These are phyloP conservation scores for Yarrowia alimentaria DNA, from an alignment of 805 yeast genomes.

Conservation along the genomic window DNA sequence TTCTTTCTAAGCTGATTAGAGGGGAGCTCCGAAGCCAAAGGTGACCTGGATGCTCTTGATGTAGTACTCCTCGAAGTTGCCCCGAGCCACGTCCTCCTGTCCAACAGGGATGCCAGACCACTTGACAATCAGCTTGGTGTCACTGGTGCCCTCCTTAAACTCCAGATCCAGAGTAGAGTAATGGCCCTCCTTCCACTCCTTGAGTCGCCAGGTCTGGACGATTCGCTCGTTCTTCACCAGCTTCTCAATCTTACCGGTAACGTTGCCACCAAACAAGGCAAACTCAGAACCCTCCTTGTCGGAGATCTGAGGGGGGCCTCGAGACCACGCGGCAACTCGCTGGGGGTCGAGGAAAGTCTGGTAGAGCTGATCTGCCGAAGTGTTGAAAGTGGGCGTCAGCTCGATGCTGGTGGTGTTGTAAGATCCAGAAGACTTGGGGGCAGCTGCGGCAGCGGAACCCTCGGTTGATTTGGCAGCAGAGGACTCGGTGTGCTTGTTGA, in stretches of 20 bases:
- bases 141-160: slow-evolving; percentile 76
- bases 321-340: slow-evolving; percentile 87
- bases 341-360: slow-evolving; percentile 71
- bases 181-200: slow-evolving; percentile 85
- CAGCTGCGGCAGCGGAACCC: slow-evolving; percentile 43
- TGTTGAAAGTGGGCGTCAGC: slow-evolving; percentile 76
- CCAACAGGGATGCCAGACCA: slow-evolving; percentile 94
- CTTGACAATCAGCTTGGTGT: slow-evolving; percentile 72
- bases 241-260: slow-evolving; percentile 64
- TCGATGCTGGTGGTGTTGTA: slow-evolving; percentile 80
- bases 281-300: slow-evolving; percentile 60
- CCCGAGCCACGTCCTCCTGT: slow-evolving; percentile 82
- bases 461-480: slow-evolving; percentile 30
- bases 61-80: slow-evolving; percentile 85
- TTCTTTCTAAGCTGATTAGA: slow-evolving; percentile 43
- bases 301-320: slow-evolving; percentile 62
- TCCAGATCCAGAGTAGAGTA: slow-evolving; percentile 64
- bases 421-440: slow-evolving; percentile 19
- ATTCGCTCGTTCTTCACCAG: slow-evolving; percentile 60
- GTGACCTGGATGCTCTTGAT: slow-evolving; percentile 84
- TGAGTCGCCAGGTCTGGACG: slow-evolving; percentile 80
- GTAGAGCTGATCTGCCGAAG: slow-evolving; percentile 83
- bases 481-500: slow-evolving; percentile 36
- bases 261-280: slow-evolving; percentile 82
- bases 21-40: slow-evolving; percentile 93